Evolutionary conservation across 257 asterid species (phyloP).

Genomic region (Cynanchum wilfordii): DNA sequence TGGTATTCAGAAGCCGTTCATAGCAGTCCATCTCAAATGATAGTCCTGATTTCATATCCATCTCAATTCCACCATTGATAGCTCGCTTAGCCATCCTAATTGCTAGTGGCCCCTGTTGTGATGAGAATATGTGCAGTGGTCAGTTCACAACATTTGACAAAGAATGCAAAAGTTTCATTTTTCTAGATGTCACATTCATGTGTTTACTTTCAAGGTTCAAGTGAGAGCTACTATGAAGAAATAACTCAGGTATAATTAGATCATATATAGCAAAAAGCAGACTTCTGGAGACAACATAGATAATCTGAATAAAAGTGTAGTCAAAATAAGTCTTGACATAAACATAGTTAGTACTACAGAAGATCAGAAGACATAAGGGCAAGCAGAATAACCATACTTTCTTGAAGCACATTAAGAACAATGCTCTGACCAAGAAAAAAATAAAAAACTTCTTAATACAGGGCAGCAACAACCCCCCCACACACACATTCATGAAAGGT

Average conservation of each 20-base stretch:
- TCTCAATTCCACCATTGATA: conserved; percentile 62
- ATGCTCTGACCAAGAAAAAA: background rate
- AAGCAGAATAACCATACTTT: background rate
- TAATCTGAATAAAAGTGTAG: background rate
- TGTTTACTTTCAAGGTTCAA: background rate
- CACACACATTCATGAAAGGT: background rate
- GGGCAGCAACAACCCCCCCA: background rate
- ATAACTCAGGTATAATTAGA: background rate
- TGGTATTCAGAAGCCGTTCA: conserved; percentile 51
- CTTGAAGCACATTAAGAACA: background rate
- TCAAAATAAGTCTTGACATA: background rate
- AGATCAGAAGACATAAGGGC: background rate
- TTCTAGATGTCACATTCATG: background rate
- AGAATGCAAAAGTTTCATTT: background rate
- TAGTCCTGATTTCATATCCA: conserved; percentile 51
- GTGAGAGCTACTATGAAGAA: background rate
- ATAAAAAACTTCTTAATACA: background rate
- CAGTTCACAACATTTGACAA: background rate
- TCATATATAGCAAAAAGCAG: background rate
- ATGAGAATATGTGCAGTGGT: background rate
- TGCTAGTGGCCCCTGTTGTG: conserved; percentile 81
- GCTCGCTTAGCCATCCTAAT: conserved; percentile 86
- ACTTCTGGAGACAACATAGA: background rate
- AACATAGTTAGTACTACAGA: background rate
- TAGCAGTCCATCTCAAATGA: conserved; percentile 81